Conservation (phyloP, 352 stramenopile genomes). For the Discostella stelligera region DNA sequence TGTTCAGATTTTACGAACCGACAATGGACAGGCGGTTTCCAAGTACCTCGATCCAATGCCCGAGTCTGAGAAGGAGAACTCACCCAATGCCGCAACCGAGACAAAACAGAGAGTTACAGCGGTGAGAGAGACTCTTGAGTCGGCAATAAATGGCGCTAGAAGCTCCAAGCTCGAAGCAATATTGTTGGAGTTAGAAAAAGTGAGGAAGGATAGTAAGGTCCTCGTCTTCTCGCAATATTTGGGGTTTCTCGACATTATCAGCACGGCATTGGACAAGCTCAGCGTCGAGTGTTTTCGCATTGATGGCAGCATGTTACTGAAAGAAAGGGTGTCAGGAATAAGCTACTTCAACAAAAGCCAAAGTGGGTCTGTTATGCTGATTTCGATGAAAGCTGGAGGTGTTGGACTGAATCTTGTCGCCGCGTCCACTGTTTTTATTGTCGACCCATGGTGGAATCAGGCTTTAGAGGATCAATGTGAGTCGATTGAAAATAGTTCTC, state of each 20-base stretch:
- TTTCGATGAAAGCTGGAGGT: slow-evolving; percentile 79
- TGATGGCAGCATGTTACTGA: slow-evolving; percentile 75
- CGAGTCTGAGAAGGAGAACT: slow-evolving; percentile 32
- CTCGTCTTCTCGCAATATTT: slow-evolving; percentile 72
- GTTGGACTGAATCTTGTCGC: slow-evolving; percentile 78
- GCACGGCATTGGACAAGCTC: slow-evolving; percentile 37
- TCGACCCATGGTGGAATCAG: slow-evolving; percentile 82
- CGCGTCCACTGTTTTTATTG: slow-evolving; percentile 75
- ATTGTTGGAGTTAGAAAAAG: slow-evolving; percentile 67
- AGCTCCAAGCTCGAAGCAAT: slow-evolving; percentile 78
- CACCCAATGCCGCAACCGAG: not conserved
- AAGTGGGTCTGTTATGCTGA: slow-evolving; percentile 69
- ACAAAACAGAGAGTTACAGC: slow-evolving; percentile 17
- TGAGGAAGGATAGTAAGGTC: slow-evolving; percentile 72
- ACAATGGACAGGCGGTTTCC: slow-evolving; percentile 44
- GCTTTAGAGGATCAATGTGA: slow-evolving; percentile 60
- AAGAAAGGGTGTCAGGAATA: slow-evolving; percentile 64
- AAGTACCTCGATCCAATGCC: slow-evolving; percentile 40
- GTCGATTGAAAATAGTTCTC: not conserved
- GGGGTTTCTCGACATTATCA: slow-evolving; percentile 73
- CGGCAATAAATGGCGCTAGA: slow-evolving; percentile 57
- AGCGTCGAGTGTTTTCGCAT: slow-evolving; percentile 60
- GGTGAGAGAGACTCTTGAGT: slow-evolving; percentile 65
- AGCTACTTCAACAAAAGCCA: slow-evolving; percentile 60
- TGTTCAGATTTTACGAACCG: slow-evolving; percentile 58